These are phyloP conservation scores for Neoboletus magnificus DNA, from an alignment of 768 basidiomycete genomes.

Conservation along the genomic window DNA sequence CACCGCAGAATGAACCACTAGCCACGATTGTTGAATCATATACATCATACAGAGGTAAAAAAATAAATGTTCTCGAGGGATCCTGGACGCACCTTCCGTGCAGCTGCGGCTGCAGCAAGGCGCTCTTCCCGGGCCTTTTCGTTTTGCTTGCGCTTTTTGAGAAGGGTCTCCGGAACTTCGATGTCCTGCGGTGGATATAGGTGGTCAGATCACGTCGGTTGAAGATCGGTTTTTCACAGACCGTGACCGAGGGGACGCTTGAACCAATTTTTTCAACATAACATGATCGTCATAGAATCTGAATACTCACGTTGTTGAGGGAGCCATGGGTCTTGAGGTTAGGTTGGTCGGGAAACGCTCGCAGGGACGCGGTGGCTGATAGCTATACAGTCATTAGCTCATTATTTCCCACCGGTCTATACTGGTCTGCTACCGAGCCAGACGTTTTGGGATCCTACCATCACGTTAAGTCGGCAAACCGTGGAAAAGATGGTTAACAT, in stretches of 20 bases:
- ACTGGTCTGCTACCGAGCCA: no score
- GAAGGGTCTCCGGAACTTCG: slow-evolving; percentile 98
- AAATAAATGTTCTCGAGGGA: slow-evolving; percentile 8
- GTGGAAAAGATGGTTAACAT: no score
- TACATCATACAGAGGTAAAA: slow-evolving; percentile 62
- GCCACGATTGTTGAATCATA: slow-evolving; percentile 69
- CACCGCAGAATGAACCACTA: slow-evolving; percentile 61
- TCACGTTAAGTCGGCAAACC: no score
- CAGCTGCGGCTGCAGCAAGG: slow-evolving; percentile 74
- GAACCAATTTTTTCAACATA: background rate
- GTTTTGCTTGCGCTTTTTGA: slow-evolving; percentile 98
- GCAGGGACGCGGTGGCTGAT: slow-evolving; percentile 35
- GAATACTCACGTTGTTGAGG: slow-evolving; percentile 51
- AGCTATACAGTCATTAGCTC: slow-evolving; percentile 36
- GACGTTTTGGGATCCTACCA: no score
- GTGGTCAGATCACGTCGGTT: slow-evolving; percentile 12
- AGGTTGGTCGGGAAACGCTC: slow-evolving; percentile 26
- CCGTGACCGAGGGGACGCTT: slow-evolving; percentile 49
- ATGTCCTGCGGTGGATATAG: slow-evolving; percentile 53
- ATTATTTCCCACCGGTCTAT: slow-evolving; percentile 17
- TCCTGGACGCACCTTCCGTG: slow-evolving; percentile 73
- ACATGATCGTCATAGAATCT: background rate
- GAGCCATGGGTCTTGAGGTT: slow-evolving; percentile 46
- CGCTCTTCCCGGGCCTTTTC: slow-evolving; percentile 96
- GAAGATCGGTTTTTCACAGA: slow-evolving; percentile 25